Conservation (phyloP, 2,329 filamentous ascomycete species). For the Aspergillus uvarum region DNA sequence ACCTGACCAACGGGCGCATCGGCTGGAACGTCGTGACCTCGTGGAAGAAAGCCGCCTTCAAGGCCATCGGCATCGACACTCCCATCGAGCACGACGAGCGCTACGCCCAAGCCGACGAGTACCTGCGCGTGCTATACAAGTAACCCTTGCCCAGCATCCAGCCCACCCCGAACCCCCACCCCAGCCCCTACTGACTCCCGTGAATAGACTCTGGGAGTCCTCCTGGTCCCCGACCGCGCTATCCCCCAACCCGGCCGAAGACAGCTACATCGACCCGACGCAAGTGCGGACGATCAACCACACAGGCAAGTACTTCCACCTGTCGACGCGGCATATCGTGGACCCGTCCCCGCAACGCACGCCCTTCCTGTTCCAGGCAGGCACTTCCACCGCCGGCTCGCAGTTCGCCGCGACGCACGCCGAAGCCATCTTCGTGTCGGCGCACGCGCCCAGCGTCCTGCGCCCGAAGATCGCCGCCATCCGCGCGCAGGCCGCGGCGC, state of each 20-base stretch:
- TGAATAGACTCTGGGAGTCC: constrained; percentile 51
- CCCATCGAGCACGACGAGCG: constrained; percentile 62
- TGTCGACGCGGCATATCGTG: constrained; percentile 50
- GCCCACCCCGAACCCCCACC: background rate
- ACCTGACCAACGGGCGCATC: constrained; percentile 60
- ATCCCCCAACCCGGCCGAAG: constrained; percentile 52
- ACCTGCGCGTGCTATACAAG: constrained; percentile 63
- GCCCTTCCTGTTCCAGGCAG: constrained; percentile 60
- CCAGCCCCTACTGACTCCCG: background rate
- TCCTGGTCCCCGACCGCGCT: constrained; percentile 61
- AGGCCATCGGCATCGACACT: constrained; percentile 59
- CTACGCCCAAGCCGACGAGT: constrained; percentile 63
- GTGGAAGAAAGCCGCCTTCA: constrained; percentile 63
- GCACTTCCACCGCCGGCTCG: constrained; percentile 58
- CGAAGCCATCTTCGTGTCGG: constrained; percentile 61
- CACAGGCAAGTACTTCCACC: constrained; percentile 55
- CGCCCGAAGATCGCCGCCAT: constrained; percentile 55
- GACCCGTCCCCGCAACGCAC: constrained; percentile 59
- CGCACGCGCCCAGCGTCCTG: constrained; percentile 52
- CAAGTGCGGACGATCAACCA: constrained; percentile 63
- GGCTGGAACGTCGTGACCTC: constrained; percentile 68
- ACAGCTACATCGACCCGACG: constrained; percentile 59
- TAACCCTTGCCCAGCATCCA: constrained; percentile 22
- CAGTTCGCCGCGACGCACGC: constrained; percentile 59
- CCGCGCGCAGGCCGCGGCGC: constrained; percentile 50